Conservation (phyloP, 2,329 filamentous ascomycete genomes). For the Scytalidium lignicola region DNA sequence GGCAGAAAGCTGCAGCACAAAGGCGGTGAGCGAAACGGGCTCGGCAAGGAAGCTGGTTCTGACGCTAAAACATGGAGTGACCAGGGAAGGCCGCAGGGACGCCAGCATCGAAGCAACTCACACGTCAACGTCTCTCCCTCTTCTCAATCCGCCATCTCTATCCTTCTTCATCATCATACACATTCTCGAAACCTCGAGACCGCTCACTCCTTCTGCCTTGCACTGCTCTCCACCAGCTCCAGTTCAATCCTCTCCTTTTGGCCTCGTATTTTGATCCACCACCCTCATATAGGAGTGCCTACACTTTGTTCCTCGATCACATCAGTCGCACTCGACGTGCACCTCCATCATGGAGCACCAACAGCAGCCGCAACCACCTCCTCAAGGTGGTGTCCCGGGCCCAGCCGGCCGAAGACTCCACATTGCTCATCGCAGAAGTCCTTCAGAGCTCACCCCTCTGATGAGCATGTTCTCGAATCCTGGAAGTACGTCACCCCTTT, state of each 20-base stretch:
- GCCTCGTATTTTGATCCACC: constrained; percentile 18
- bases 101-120: constrained; percentile 4
- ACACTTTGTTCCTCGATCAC: constrained; percentile 12
- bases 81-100: background rate
- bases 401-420: constrained; percentile 86
- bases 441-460: constrained; percentile 92
- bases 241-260: constrained; percentile 24
- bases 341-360: constrained; percentile 37
- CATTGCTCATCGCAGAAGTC: constrained; percentile 94
- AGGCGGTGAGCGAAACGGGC: background rate
- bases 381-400: constrained; percentile 57
- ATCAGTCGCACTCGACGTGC: constrained; percentile 42
- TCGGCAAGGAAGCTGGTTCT: background rate
- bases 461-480: constrained; percentile 77
- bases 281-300: constrained; percentile 23
- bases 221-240: constrained; percentile 14
- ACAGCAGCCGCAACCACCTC: constrained; percentile 35
- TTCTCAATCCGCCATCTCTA: constrained; percentile 30
- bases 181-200: constrained; percentile 30
- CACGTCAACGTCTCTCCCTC: constrained; percentile 19
- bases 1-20: background rate
- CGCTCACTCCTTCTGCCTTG: constrained; percentile 22
- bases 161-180: constrained; percentile 35
- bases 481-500: constrained; percentile 49
- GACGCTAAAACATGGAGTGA: background rate